Base-by-base conservation (phyloP, 345 rosid species). In the Aethionema arabicum region DNA sequence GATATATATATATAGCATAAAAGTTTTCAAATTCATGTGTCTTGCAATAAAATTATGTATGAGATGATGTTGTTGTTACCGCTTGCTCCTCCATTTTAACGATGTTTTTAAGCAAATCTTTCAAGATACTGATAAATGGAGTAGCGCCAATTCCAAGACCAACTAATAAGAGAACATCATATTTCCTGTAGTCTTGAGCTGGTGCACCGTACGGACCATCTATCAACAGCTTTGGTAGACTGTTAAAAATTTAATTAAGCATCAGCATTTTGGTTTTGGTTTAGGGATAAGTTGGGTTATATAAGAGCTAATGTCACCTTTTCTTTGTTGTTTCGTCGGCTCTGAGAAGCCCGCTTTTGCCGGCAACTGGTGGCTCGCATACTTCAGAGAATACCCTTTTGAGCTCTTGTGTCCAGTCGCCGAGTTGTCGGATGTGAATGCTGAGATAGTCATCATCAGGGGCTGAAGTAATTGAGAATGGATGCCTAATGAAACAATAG, bases 181-280 rank as follows among this genome's bases (percentile, higher is more conserved):
- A 93, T 54, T 87, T 93, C 13, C 68, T 48, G 56, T 90, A 93
- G 61, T 93, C 99, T 79, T 93, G 95, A 51, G 99, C 99, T 0
- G 99, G 96, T 48, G 99, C 99, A 49, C 99, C 99, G 38, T 93
- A 93, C 2, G 99, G 97, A 14, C 97, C 99, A 63, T 93, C 99
- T 59, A 93, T 93, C 33, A 75, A 61, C 68, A 93, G 97, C 87
- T 86, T 93, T 43, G 99, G 99, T 82, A 90, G 73, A 68, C 99
- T 93, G 83, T 66, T 68, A 65, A 49, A 63, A 37, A 56, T 70
- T 36, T 37, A 5, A 13, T 35, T 0, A 56, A 62, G 12, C 59
- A 63, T 56, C 2, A 40, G 52, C 4, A 42, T n/a, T n/a, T 59
- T 35, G 60, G 5, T 31, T 70, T 2, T 32, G 12, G 32, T 42